These are phyloP conservation scores for Suillus luteus DNA, from an alignment of 768 basidiomycete species.

Conservation along the genomic window DNA sequence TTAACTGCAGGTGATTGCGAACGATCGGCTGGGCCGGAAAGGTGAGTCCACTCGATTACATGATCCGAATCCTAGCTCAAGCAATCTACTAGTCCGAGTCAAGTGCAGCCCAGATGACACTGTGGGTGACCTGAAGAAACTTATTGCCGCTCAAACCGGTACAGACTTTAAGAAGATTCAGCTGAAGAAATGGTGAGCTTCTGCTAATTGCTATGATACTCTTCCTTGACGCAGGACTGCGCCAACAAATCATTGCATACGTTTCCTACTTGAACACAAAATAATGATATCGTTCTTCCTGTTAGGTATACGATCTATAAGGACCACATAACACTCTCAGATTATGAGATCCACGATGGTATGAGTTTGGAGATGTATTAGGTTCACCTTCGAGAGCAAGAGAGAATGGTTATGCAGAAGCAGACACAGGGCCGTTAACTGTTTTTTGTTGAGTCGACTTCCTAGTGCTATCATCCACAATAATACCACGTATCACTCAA, in stretches of 20 bases:
- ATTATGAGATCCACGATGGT: constrained; percentile 92
- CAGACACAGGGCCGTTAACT: background rate
- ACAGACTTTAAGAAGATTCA: constrained; percentile 84
- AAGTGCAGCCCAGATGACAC: constrained; percentile 96
- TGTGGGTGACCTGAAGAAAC: constrained; percentile 94
- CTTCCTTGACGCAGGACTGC: background rate
- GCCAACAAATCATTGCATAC: background rate
- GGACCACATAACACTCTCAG: constrained; percentile 90
- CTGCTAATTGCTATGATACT: background rate
- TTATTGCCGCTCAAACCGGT: constrained; percentile 96
- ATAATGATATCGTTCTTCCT: constrained; percentile 4
- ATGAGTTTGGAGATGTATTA: constrained; percentile 95
- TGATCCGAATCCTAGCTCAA: constrained; percentile 14
- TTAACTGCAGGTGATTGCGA: constrained; percentile 78
- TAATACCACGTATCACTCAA: background rate
- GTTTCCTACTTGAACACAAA: background rate
- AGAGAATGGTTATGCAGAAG: background rate
- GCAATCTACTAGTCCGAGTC: constrained; percentile 73
- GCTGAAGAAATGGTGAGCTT: constrained; percentile 91
- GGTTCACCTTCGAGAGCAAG: background rate
- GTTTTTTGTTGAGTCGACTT: constrained; percentile 1
- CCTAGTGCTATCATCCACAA: constrained; percentile 4
- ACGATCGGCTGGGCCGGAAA: constrained; percentile 94
- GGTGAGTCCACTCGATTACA: constrained; percentile 46
- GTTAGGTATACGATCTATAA: constrained; percentile 92